Evolutionary conservation across 805 yeast genomes (phyloP).

Genomic region (Metschnikowia amazonensis): DNA sequence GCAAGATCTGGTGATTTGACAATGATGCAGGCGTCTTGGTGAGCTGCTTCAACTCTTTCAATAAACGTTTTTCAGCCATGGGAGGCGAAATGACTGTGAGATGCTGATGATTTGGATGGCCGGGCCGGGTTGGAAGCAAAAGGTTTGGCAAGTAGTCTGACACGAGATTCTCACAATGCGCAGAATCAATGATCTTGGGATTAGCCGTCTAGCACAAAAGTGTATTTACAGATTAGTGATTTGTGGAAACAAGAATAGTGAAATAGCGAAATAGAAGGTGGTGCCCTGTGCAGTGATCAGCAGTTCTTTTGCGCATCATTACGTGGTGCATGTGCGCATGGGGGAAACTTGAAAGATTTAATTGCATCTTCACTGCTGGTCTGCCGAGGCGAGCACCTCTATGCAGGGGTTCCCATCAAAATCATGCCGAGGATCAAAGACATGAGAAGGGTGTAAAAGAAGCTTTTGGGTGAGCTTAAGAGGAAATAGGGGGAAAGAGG

Average conservation of each 20-base stretch:
- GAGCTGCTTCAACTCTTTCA: constrained; percentile 37
- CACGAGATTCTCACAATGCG: background rate
- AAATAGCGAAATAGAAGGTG: background rate
- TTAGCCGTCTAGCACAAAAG: no score
- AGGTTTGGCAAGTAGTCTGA: background rate
- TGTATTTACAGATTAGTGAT: background rate
- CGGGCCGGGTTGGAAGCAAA: background rate
- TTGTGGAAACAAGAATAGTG: no score
- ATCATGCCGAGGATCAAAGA: no score
- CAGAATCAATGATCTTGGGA: no score
- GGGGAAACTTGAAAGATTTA: background rate
- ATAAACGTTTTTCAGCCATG: constrained; percentile 41
- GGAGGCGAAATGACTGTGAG: background rate
- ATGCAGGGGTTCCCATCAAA: no score
- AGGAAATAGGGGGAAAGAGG: no score
- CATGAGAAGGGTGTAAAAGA: no score
- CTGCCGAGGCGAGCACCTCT: constrained; percentile 2
- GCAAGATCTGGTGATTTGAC: constrained; percentile 36
- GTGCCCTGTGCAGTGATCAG: background rate
- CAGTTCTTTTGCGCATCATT: constrained; percentile 1
- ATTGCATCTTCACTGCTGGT: background rate
- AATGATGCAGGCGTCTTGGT: constrained; percentile 24
- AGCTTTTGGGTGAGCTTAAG: no score
- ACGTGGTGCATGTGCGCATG: constrained; percentile 3
- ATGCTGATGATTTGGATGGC: background rate